These are phyloP conservation scores for Chrysanthemum lavandulifolium DNA, from an alignment of 129 eudicot genomes.

Conservation along the genomic window DNA sequence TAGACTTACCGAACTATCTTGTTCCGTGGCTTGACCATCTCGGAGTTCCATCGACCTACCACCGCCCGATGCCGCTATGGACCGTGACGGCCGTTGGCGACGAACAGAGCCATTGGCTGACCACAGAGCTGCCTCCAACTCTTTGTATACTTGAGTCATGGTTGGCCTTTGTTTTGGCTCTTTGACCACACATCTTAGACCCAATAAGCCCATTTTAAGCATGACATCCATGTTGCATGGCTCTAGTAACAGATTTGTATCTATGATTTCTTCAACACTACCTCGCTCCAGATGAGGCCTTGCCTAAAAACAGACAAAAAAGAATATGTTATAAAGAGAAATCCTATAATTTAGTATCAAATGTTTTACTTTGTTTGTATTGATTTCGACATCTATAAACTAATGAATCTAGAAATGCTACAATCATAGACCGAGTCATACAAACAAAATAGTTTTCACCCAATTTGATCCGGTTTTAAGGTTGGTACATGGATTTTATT, in stretches of 20 bases:
- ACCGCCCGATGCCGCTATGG: neutral
- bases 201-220: slow-evolving; percentile 75
- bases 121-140: slow-evolving; percentile 57
- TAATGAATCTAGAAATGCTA: neutral
- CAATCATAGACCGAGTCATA: neutral
- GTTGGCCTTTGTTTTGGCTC: slow-evolving; percentile 83
- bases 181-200: slow-evolving; percentile 66
- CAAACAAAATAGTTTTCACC: neutral
- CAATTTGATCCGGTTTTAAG: slow-evolving; percentile 5
- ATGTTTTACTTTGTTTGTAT: neutral
- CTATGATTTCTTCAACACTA: slow-evolving; percentile 59
- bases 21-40: slow-evolving; percentile 25
- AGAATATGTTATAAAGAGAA: neutral
- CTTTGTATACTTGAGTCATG: slow-evolving; percentile 70
- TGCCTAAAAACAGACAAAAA: slow-evolving; percentile 36
- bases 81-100: slow-evolving; percentile 15
- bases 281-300: slow-evolving; percentile 62
- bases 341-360: neutral
- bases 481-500: neutral
- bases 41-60: slow-evolving; percentile 19
- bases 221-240: slow-evolving; percentile 70
- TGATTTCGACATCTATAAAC: slow-evolving; percentile 1
- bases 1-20: slow-evolving; percentile 43
- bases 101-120: slow-evolving; percentile 26
- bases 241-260: slow-evolving; percentile 60